Evolutionary conservation across 345 rosid species (phyloP).

Genomic region (Boechera divaricarpa): DNA sequence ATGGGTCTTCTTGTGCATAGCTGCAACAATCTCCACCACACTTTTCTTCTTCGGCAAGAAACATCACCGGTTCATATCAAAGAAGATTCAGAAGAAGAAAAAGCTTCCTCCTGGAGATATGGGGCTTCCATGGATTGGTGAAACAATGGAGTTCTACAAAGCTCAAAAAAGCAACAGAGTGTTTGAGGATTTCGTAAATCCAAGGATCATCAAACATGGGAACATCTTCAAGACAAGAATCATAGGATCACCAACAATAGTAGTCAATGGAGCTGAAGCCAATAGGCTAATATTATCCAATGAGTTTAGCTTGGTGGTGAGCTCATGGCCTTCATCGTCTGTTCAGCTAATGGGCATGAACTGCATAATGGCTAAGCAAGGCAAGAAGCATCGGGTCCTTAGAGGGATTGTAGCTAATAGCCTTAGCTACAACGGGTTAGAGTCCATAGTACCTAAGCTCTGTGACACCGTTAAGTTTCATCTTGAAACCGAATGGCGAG

Average conservation of each 20-base stretch:
- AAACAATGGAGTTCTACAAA: conserved; percentile 70
- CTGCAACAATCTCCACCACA: conserved; percentile 48
- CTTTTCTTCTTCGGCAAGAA: conserved; percentile 50
- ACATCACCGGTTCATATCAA: conserved; percentile 10
- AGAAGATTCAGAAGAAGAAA: conserved; percentile 31
- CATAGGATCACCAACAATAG: conserved; percentile 70
- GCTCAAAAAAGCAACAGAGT: conserved; percentile 63
- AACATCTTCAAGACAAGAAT: conserved; percentile 71
- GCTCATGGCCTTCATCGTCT: conserved; percentile 82
- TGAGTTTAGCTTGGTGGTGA: conserved; percentile 74
- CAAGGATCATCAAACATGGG: conserved; percentile 64
- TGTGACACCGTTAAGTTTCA: conserved; percentile 54
- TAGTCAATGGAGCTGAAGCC: conserved; percentile 73
- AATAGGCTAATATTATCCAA: conserved; percentile 65
- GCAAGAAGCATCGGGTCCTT: conserved; percentile 55
- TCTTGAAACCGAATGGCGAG: conserved; percentile 58
- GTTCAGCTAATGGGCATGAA: conserved; percentile 74
- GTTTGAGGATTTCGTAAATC: conserved; percentile 67
- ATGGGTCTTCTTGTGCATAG: conserved; percentile 49
- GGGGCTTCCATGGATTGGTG: conserved; percentile 77
- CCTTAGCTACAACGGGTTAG: conserved; percentile 53
- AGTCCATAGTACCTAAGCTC: conserved; percentile 59
- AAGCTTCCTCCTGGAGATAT: conserved; percentile 71
- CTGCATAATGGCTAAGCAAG: conserved; percentile 74
- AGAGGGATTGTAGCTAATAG: conserved; percentile 58